Evolutionary conservation across 106 monocot species (phyloP).

Genomic region (Allium sativum): DNA sequence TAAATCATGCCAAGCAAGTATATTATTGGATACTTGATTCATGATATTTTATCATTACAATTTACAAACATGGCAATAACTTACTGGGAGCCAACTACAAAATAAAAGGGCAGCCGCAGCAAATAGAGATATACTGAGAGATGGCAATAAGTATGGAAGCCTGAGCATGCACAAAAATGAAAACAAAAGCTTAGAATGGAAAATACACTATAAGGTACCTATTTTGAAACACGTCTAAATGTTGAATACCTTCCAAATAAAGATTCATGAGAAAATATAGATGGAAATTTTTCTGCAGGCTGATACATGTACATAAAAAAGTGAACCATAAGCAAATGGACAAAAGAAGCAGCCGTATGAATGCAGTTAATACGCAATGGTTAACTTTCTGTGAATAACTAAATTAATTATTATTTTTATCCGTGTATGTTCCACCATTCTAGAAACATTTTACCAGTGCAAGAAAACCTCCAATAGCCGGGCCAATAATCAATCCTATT

Average conservation of each 20-base stretch:
- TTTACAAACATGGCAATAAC: background rate
- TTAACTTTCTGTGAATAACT: background rate
- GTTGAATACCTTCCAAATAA: slow-evolving; percentile 50
- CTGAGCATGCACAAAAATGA: slow-evolving; percentile 9
- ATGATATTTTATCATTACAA: background rate
- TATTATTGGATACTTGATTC: background rate
- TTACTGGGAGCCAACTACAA: slow-evolving; percentile 50
- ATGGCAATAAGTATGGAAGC: slow-evolving; percentile 60
- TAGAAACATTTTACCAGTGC: slow-evolving; percentile 29
- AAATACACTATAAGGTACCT: background rate
- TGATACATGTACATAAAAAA: slow-evolving; percentile 11
- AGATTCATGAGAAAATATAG: slow-evolving; percentile 47
- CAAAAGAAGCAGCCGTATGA: background rate
- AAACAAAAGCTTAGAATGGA: background rate
- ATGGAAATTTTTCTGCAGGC: slow-evolving; percentile 81
- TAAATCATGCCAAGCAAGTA: background rate
- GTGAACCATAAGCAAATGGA: background rate
- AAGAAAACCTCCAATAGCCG: slow-evolving; percentile 63
- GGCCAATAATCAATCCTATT: slow-evolving; percentile 56
- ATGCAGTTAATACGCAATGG: background rate
- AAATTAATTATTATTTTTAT: background rate
- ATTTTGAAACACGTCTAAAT: background rate
- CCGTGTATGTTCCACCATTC: background rate
- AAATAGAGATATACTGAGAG: slow-evolving; percentile 38
- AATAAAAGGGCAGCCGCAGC: slow-evolving; percentile 17